Evolutionary conservation across 176 grass and related monocot species (phyloP), one percentile per base, ranked within the genome.

Genomic region (Metroxylon sagu): DNA sequence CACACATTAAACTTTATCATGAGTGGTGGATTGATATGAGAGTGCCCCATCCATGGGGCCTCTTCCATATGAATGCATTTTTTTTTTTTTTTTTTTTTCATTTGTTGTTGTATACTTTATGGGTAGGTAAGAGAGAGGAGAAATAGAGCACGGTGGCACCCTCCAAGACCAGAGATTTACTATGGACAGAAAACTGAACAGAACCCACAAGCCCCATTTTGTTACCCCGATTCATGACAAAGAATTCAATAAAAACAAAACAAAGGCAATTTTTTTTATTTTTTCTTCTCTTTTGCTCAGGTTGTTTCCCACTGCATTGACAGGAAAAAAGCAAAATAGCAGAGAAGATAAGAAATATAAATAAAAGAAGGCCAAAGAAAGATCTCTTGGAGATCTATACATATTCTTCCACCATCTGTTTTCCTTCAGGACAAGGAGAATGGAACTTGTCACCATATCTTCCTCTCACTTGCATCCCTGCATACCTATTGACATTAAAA

Each of bases 301-400:
- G 68, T 77, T 80, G 76, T 73, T 85, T 90, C 82, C 87, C 72
- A 82, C 82, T 68, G 72, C 79, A 76, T 71, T 83, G 82, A 85
- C 79, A 90, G 14, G 68, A 78, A 60, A 71, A 63, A 72, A 82
- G 61, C 71, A 66, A 74, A 70, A 66, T 72, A 83, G 73, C 71
- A 71, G 71, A 49, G 48, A 14, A 39, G 7, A 51, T 35, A 68
- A 57, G 21, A 59, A 56, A 31, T 39, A 77, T 63, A 26, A 50
- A 62, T 18, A 73, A 30, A n/a, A 16, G 23, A 50, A 18, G 31
- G 53, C 71, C 53, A 29, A 48, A 59, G 27, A 43, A 29, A 54
- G 66, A 64, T 89, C 77, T 77, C 77, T 78, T 71, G 57, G 77
- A 75, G 70, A 81, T 78, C 70, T 61, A 50, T 35, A 62, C 18